These are phyloP conservation scores for Monilinia fructicola DNA, from an alignment of 2,329 filamentous ascomycete species.

Conservation along the genomic window DNA sequence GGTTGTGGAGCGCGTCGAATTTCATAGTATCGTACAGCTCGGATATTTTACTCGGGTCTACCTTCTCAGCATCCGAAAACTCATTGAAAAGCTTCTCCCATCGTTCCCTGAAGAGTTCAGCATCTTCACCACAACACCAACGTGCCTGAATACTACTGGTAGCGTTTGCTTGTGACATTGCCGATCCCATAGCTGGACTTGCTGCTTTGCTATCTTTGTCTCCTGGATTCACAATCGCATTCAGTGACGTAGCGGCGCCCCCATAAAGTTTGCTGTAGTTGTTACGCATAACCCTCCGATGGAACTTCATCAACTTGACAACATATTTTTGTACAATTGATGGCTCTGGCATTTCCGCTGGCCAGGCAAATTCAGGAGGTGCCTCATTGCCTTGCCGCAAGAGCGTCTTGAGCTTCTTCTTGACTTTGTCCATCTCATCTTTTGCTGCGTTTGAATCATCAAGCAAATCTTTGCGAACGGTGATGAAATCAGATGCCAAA, in stretches of 20 bases:
- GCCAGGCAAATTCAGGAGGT: conserved; percentile 97
- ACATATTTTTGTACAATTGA: conserved; percentile 90
- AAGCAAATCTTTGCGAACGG: conserved; percentile 87
- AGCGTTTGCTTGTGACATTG: conserved; percentile 60
- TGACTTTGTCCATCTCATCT: conserved; percentile 99
- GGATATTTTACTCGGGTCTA: conserved; percentile 97
- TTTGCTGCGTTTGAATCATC: conserved; percentile 98
- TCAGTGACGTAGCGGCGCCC: conserved; percentile 62
- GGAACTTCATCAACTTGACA: conserved; percentile 96
- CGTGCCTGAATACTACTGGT: conserved; percentile 76
- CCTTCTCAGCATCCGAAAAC: conserved; percentile 95
- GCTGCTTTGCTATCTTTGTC: conserved; percentile 38
- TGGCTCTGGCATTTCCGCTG: conserved; percentile 88
- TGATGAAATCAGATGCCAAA: conserved; percentile 80
- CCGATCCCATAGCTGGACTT: conserved; percentile 45
- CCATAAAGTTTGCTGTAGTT: conserved; percentile 82
- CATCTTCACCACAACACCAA: conserved; percentile 96
- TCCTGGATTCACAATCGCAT: conserved; percentile 54
- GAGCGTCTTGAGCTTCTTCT: conserved; percentile 96
- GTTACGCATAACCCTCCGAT: conserved; percentile 89
- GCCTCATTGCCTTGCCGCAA: conserved; percentile 90
- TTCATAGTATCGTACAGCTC: conserved; percentile 99
- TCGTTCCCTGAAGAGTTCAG: conserved; percentile 89
- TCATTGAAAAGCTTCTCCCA: conserved; percentile 99
- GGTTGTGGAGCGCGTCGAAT: conserved; percentile 95